Evolutionary conservation across 2,329 filamentous ascomycete genomes (phyloP), one percentile per base, ranked within the genome.

Genomic region (Sarocladiaceae sp.): DNA sequence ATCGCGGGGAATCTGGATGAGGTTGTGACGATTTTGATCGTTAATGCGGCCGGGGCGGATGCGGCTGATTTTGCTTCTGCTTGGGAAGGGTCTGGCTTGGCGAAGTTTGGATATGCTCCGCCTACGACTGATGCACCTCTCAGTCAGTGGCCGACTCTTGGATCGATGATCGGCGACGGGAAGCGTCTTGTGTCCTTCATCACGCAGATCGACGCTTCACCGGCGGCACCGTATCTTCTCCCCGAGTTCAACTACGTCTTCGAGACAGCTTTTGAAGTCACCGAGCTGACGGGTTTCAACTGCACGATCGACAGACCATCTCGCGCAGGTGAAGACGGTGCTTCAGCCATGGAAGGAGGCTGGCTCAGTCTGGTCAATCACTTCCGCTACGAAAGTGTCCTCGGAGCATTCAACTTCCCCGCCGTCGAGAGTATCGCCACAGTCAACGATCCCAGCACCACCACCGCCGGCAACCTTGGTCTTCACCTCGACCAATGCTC

Each of bases 331-430:
- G 65, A 68, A 20, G 64, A 72, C 3, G 76, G 77, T 47, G 61
- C 77, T 15, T 61, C 73, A 1, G 87, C 86, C 2, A 62, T 87
- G 23, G 62, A 72, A 0, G 74, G 75, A 1, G 79, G 80, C 58
- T 77, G 82, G 59, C 77, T 94, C 65, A 82, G 88, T 23, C 73
- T 94, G 10, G 77, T 89, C 72, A 94, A 94, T 74, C 89, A 94
- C 71, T 93, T 94, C 73, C 77, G 87, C 51, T 84, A 92, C 71
- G 71, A 76, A 53, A 68, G 64, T 4, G 63, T 83, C 20, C 64
- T 72, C n/a, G 44, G 44, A n/a, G 74, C 73, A 54, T 79, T 89
- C 60, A 69, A 80, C 57, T 71, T 82, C 36, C 86, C 87, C 2
- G 79, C 87, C 58, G 72, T 78, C n/a, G 74, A 71, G 56, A 73